Conservation (phyloP, 371 early-diverging fungal species). For the Parasitella parasitica region DNA sequence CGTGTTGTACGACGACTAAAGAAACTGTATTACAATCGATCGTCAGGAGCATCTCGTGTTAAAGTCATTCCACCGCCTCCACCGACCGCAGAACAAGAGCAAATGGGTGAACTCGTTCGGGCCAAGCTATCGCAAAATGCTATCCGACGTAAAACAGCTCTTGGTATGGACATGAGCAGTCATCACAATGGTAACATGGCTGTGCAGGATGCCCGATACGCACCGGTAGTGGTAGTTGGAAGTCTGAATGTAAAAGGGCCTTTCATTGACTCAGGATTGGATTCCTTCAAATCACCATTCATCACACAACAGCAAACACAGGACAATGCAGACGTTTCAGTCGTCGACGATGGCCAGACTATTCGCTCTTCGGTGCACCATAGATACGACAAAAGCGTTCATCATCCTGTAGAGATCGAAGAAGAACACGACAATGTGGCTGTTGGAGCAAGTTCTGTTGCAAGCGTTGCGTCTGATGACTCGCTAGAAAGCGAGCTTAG, state of each 20-base stretch:
- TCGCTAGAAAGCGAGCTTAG: conserved; percentile 30
- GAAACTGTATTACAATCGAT: conserved; percentile 35
- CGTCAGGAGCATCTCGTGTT: conserved; percentile 25
- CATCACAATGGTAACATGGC: conserved; percentile 38
- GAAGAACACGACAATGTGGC: background rate
- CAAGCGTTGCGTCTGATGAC: conserved; percentile 28
- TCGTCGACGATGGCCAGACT: background rate
- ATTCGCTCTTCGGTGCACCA: conserved; percentile 5
- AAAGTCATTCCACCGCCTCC: conserved; percentile 37
- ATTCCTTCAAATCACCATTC: background rate
- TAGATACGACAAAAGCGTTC: conserved; percentile 12
- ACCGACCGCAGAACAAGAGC: conserved; percentile 29
- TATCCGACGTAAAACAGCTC: conserved; percentile 23
- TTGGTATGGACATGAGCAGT: conserved; percentile 27
- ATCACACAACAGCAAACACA: background rate
- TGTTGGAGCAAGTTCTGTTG: conserved; percentile 3
- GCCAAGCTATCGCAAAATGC: conserved; percentile 29
- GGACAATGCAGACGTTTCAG: background rate
- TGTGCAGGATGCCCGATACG: conserved; percentile 33
- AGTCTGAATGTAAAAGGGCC: conserved; percentile 21
- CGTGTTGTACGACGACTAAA: conserved; percentile 51
- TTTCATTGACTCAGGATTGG: conserved; percentile 17
- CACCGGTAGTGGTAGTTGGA: conserved; percentile 37
- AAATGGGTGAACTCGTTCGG: conserved; percentile 32
- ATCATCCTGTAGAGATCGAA: background rate